Evolutionary conservation across 106 monocot genomes (phyloP), one percentile per base, ranked within the genome.

Genomic region (Hemerocallis citrina): DNA sequence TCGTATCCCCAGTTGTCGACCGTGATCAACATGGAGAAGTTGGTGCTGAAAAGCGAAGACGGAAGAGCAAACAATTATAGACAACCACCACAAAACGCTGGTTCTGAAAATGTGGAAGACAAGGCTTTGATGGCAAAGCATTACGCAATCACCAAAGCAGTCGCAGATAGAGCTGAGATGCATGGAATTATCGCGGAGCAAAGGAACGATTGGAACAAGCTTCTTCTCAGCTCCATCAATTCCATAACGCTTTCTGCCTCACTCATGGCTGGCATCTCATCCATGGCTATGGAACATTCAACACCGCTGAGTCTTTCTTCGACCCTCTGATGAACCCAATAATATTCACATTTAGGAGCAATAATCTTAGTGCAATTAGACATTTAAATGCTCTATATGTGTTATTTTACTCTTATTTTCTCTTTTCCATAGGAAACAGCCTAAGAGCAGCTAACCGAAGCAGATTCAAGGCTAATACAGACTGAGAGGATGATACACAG

Each of bases 201-300:
- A 62, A 48, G 85, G 29, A 74, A 73, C 70, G 70, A 76, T 66
- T 85, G 85, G 85, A 80, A 80, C 37, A 14, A 65, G 74, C 47
- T 66, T 55, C 72, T 88, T 77, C 63, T 83, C 71, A 88, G 74
- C 65, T 62, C 83, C 64, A 77, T 80, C 68, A 88, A 79, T 61
- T 62, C 83, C 67, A 74, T 80, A 30, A 75, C 59, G 25, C 75
- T 88, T 42, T 7, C 69, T 6, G 80, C 88, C 3, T 77, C 93
- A 23, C 49, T 82, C 67, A 74, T 84, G 68, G 74, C 79, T 0
- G 82, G 79, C 6, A 36, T 85, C 6, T 55, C 81, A 34, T 34
- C 36, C 15, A 32, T 54, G 29, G 31, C 54, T 13, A 40, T 57
- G 16, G 57, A 19, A 34, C 58, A 3, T 14, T 37, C 40, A 6